Evolutionary conservation across 140 eudicot genomes (phyloP).

Genomic region (Oenanthe javanica): DNA sequence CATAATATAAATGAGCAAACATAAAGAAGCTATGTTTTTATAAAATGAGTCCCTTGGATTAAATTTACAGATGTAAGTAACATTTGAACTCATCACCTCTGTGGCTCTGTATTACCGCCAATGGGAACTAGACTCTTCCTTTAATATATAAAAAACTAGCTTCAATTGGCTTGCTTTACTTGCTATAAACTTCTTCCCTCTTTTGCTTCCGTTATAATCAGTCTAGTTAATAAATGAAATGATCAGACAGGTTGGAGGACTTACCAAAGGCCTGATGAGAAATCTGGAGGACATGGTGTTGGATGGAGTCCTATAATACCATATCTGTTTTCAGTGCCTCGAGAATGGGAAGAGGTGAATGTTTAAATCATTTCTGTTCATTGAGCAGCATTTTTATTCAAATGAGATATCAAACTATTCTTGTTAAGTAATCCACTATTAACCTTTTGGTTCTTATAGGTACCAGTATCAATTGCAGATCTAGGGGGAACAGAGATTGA

Average conservation of each 20-base stretch:
- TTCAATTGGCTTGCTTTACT: neutral
- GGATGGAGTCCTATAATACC: conserved; percentile 99
- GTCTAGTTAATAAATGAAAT: conserved; percentile 28
- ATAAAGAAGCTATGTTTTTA: neutral
- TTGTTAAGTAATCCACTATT: neutral
- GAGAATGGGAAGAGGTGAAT: conserved; percentile 86
- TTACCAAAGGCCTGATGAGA: conserved; percentile 91
- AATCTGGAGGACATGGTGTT: conserved; percentile 99
- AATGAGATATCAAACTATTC: neutral
- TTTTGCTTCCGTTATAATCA: neutral
- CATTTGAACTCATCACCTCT: neutral
- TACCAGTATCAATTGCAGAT: conserved; percentile 96
- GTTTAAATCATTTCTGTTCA: neutral
- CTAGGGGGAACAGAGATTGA: conserved; percentile 97
- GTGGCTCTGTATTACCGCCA: neutral
- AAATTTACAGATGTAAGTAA: neutral
- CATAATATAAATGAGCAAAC: neutral
- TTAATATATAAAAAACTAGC: neutral
- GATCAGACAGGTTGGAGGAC: conserved; percentile 99
- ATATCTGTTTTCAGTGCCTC: conserved; percentile 72
- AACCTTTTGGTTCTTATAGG: conserved; percentile 26
- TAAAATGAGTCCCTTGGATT: no score
- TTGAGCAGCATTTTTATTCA: neutral
- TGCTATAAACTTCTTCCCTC: neutral
- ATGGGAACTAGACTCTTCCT: neutral